phyloP scores from a whole-genome alignment of 2,329 filamentous ascomycete species.

The Colletotrichum siamense region DNA sequence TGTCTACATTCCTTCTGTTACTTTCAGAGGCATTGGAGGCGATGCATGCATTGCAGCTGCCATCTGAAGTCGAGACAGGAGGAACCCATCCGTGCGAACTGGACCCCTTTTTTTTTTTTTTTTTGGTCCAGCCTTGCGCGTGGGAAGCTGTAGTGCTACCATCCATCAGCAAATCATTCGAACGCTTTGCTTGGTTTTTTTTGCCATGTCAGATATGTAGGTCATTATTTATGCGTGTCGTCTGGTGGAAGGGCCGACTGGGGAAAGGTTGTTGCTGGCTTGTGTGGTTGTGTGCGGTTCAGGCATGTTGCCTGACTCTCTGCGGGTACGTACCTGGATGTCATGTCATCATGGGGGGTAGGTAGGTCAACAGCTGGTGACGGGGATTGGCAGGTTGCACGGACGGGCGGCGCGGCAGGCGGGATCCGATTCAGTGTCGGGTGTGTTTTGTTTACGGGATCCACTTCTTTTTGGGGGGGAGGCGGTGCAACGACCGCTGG shows the following conservation, averaged over 20 bases:
- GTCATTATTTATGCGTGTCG: neutral
- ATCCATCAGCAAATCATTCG: neutral
- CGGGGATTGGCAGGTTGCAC: neutral
- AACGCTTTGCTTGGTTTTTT: neutral
- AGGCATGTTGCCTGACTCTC: neutral
- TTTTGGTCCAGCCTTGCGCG: neutral
- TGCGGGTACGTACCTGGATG: rapidly evolving
- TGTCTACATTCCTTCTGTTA: neutral
- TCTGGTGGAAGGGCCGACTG: neutral
- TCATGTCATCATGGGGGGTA: neutral
- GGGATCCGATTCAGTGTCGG: neutral
- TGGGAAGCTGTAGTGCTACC: neutral
- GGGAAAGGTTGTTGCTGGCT: neutral
- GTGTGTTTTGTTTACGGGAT: neutral
- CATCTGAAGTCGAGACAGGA: neutral
- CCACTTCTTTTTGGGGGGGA: neutral
- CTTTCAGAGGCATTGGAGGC: no score
- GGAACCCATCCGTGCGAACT: neutral
- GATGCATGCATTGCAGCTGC: neutral
- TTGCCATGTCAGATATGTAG: neutral
- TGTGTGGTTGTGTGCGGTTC: neutral
- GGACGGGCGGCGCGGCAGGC: neutral
- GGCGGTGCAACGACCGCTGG: neutral
- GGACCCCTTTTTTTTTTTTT: neutral
- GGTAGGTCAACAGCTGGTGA: neutral